Evolutionary conservation across 1,139 yeast genomes (phyloP).

Genomic region (Suhomyces choctaworum): DNA sequence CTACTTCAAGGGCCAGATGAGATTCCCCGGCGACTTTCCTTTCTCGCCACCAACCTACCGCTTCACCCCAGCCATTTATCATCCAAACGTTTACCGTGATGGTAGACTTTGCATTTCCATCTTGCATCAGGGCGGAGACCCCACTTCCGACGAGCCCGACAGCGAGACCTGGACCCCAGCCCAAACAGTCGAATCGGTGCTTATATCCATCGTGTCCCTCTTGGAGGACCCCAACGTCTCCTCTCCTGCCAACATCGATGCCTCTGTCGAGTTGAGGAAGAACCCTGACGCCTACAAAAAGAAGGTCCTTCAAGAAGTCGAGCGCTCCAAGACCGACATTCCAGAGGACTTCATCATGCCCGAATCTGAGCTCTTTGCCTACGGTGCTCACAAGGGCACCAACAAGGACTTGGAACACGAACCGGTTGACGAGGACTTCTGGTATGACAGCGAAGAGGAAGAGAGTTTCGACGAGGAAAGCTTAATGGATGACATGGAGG

Average conservation of each 20-base stretch:
- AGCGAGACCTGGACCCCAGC: slow-evolving; percentile 97
- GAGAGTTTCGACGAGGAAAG: slow-evolving; percentile 57
- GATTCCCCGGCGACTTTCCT: slow-evolving; percentile 89
- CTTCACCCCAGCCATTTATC: slow-evolving; percentile 93
- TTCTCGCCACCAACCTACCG: slow-evolving; percentile 88
- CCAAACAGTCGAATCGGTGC: slow-evolving; percentile 88
- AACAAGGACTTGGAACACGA: slow-evolving; percentile 54
- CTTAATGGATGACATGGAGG: slow-evolving; percentile 53
- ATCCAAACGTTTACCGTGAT: slow-evolving; percentile 92
- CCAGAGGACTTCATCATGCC: slow-evolving; percentile 89
- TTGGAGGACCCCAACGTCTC: slow-evolving; percentile 91
- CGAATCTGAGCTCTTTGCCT: slow-evolving; percentile 58
- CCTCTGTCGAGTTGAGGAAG: slow-evolving; percentile 88
- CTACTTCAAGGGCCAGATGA: slow-evolving; percentile 92
- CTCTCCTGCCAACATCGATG: slow-evolving; percentile 96
- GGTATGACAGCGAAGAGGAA: slow-evolving; percentile 72
- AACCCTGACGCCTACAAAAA: slow-evolving; percentile 77
- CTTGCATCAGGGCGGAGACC: slow-evolving; percentile 86
- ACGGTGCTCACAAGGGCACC: slow-evolving; percentile 45
- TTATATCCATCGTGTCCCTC: slow-evolving; percentile 84
- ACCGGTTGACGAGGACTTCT: slow-evolving; percentile 80
- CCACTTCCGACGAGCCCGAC: slow-evolving; percentile 87
- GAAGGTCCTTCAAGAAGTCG: slow-evolving; percentile 81
- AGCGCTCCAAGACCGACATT: slow-evolving; percentile 76
- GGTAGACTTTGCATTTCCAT: slow-evolving; percentile 92